Evolutionary conservation across 2,329 filamentous ascomycete species (phyloP).

Genomic region (Ophiostoma fasciatum): DNA sequence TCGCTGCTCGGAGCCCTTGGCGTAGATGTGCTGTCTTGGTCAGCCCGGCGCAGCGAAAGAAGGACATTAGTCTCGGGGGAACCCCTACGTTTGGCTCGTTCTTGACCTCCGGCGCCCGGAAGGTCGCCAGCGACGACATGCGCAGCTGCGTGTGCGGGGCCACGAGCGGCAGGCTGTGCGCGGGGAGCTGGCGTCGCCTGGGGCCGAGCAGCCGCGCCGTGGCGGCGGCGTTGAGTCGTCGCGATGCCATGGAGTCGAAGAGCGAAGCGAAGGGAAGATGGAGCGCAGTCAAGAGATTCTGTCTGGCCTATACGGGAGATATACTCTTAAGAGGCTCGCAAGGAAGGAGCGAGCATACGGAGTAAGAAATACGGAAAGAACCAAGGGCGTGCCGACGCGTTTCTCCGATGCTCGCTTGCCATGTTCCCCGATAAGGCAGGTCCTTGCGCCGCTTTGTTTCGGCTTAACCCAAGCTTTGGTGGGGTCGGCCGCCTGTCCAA

Average conservation of each 20-base stretch:
- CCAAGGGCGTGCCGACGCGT: background rate
- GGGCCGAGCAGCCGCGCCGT: constrained; percentile 7
- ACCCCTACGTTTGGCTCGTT: constrained; percentile 89
- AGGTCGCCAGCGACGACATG: constrained; percentile 55
- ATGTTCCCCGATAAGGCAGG: too few species aligned
- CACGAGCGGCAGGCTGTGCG: background rate
- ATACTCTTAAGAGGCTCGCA: too few species aligned
- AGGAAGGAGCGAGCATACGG: too few species aligned
- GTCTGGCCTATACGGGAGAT: too few species aligned
- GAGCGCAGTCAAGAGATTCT: too few species aligned
- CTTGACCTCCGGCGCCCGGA: constrained; percentile 72
- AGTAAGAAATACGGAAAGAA: background rate
- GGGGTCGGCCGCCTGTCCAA: constrained; percentile 3
- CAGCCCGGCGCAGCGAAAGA: too few species aligned
- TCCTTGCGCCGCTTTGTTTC: constrained; percentile 19
- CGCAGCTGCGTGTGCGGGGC: constrained; percentile 14
- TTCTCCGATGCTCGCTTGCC: constrained; percentile 3
- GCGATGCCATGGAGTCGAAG: constrained; percentile 9
- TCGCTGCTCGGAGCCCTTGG: constrained; percentile 67
- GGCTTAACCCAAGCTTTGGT: constrained; percentile 11
- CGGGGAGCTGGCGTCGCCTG: constrained; percentile 2
- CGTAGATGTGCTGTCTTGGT: constrained; percentile 67
- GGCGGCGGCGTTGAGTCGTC: constrained; percentile 7
- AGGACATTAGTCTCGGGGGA: background rate
- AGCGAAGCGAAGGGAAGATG: background rate